Base-by-base conservation (phyloP, 2,329 filamentous ascomycete species). In the Emergomyces pasteurianus region DNA sequence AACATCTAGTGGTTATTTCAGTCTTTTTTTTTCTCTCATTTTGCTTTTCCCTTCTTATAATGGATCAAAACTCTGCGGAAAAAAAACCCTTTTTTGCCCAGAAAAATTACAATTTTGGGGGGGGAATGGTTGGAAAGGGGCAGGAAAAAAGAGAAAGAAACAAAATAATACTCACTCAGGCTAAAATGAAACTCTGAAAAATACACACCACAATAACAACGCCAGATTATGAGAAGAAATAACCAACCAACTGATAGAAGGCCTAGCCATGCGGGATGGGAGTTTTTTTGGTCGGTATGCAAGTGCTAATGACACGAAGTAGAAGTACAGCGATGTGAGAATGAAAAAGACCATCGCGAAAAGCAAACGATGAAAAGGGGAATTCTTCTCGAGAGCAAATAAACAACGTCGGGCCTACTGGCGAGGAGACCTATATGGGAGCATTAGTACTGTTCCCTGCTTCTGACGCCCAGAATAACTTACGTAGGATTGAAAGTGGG, bases 401-500 rank as follows among this genome's bases (percentile, higher is more conserved):
- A 42, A 50, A 60, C 12, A 49, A 43, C 3, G 46, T 56, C 55
- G 28, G 47, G 46, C 69, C 72, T 69, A 76, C 67, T 77, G 74
- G 61, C 74, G 74, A 31, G 75, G 74, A 60, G 75, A 76, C 64
- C 74, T 76, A 31, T 31, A 14, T 59, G 21, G 21, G 7, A 59
- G 49, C 54, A 50, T 18, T 6, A 52, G 46, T 10, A 34, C 40
- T 31, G 21, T n/a, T 23, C 5, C 8, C 21, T 28, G 31, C 52
- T 18, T 23, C 34, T 61, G 21, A 42, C 6, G 42, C 18, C 16
- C 38, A 16, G 18, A 31, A 61, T 8, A 52, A 73, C 74, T 71
- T 69, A 76, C 74, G 74, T 73, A 64, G 74, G 74, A 61, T 73
- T 76, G 63, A 73, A 76, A 59, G 73, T 72, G 62, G 75, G 75